Percentiles rank a stretch among this genome's conserved stretches.
These are phyloP conservation scores for Boletellus deceptivus DNA, from an alignment of 1,284 basidiomycete species.

Conservation along the genomic window DNA sequence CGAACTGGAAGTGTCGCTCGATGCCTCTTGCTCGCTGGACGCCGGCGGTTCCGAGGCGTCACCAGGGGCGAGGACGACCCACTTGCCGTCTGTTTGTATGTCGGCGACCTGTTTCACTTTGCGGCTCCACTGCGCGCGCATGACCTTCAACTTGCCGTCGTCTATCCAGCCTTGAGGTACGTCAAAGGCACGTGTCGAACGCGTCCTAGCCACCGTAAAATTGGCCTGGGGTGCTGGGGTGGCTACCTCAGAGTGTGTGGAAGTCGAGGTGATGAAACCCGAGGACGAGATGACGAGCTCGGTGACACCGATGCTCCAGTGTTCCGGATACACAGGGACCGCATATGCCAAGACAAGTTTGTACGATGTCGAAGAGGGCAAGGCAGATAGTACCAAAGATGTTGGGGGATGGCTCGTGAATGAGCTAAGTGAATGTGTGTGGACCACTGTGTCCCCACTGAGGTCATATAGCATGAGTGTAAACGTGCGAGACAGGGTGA, in stretches of 20 bases:
- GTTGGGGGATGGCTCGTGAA: slow-evolving; percentile 74
- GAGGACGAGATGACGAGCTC: slow-evolving; percentile 62
- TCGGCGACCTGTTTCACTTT: slow-evolving; percentile 66
- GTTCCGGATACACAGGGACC: slow-evolving; percentile 72
- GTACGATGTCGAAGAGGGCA: slow-evolving; percentile 54
- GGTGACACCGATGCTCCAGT: slow-evolving; percentile 77
- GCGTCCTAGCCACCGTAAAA: slow-evolving; percentile 50
- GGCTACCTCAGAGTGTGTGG: slow-evolving; percentile 15
- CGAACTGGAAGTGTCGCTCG: slow-evolving; percentile 22
- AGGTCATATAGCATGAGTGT: slow-evolving; percentile 68
- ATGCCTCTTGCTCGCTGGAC: slow-evolving; percentile 12
- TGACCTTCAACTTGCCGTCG: slow-evolving; percentile 53
- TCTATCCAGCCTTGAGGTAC: slow-evolving; percentile 71
- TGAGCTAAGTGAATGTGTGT: slow-evolving; percentile 63
- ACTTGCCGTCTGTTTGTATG: slow-evolving; percentile 78
- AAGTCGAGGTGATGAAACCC: slow-evolving; percentile 17
- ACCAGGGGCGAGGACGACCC: slow-evolving; percentile 73
- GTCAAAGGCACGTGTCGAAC: slow-evolving; percentile 66
- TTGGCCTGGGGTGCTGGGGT: slow-evolving; percentile 19
- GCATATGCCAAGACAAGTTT: slow-evolving; percentile 72
- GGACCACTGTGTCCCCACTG: slow-evolving; percentile 45
- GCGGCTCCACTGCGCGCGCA: slow-evolving; percentile 73
- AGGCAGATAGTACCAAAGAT: slow-evolving; percentile 62
- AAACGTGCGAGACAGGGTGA: slow-evolving; percentile 66
- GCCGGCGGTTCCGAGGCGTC: slow-evolving; percentile 28